Evolutionary conservation across 2,329 filamentous ascomycete species (phyloP).

Genomic region (Diaporthe sp.): DNA sequence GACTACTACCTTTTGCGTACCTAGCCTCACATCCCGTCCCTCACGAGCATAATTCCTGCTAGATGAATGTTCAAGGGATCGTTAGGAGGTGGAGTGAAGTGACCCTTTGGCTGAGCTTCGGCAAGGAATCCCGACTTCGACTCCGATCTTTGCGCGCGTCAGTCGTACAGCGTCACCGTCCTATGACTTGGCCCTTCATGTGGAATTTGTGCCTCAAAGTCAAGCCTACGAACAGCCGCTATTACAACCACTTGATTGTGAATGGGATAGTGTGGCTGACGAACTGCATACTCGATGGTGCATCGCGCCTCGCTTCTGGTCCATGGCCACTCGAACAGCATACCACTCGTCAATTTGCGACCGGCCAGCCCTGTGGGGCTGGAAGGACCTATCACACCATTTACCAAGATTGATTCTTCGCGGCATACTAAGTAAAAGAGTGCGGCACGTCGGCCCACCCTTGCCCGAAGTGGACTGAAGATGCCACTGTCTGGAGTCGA

Average conservation of each 20-base stretch:
- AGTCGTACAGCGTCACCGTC: neutral
- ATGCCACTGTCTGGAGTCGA: neutral
- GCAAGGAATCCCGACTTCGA: neutral
- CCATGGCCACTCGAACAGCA: neutral
- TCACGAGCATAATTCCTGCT: neutral
- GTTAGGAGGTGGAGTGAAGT: neutral
- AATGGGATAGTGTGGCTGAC: neutral
- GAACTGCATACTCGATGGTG: constrained; percentile 9
- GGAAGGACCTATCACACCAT: neutral
- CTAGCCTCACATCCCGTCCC: neutral
- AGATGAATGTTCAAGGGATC: neutral
- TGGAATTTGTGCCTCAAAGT: neutral
- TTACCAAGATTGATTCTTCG: neutral
- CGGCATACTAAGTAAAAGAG: neutral
- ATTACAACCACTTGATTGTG: neutral
- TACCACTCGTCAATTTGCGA: neutral
- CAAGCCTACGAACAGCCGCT: neutral
- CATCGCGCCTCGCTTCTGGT: constrained; percentile 3
- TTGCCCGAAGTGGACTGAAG: neutral
- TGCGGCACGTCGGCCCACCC: neutral
- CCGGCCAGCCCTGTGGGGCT: constrained; percentile 24
- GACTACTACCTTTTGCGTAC: neutral
- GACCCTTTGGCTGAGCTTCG: neutral
- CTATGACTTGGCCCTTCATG: neutral
- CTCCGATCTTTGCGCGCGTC: neutral